Base-by-base conservation (phyloP, 1,139 yeast species). In the Petasospora fabianii region DNA sequence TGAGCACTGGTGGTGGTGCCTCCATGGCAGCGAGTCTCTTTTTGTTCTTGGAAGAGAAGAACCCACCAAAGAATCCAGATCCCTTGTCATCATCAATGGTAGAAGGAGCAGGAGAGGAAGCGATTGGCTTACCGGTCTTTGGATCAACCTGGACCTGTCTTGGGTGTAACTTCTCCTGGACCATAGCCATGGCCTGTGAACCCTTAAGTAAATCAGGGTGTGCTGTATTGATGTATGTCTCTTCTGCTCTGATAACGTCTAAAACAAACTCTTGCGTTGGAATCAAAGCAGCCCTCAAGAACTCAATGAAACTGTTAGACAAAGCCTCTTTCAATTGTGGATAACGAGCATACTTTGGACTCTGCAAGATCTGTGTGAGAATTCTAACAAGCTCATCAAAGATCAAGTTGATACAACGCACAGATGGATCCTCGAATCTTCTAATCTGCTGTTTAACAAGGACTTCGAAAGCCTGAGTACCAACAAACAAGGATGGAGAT, bases 121-220 rank as follows among this genome's bases (percentile, higher is more conserved):
- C 71, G 45, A 81, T 60, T 39, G 88, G 84, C 59, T 86, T 87
- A 35, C 97, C 97, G 3, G 95, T 81, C 68, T 90, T 90, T 42
- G 97, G 96, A 63, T 92, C 97, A 39, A 88, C 81, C 33, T 81
- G 84, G 27, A 82, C 79, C 56, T 84, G 87, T 43, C 84, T 84
- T 35, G 96, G 96, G 58, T 87, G 94, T 65, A 87, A 67, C 62
- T 81, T 87, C 49, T 92, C 97, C 60, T 85, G 90, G 27, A 92
- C 96, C 61, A 88, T 83, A 6, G 90, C 80, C 94, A 92, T 84
- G 6, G 98, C 98, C 58, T 85, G 95, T 30, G 94, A 80, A 31
- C 98, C 98, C 61, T 86, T 90, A 54, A 92, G 73, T 57, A 92
- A 76, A 61, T 92, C 98, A 3, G 98, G 98, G 60, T 92, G 98